Conservation (phyloP, 2,329 filamentous ascomycete genomes). For the Blastomyces gilchristii region DNA sequence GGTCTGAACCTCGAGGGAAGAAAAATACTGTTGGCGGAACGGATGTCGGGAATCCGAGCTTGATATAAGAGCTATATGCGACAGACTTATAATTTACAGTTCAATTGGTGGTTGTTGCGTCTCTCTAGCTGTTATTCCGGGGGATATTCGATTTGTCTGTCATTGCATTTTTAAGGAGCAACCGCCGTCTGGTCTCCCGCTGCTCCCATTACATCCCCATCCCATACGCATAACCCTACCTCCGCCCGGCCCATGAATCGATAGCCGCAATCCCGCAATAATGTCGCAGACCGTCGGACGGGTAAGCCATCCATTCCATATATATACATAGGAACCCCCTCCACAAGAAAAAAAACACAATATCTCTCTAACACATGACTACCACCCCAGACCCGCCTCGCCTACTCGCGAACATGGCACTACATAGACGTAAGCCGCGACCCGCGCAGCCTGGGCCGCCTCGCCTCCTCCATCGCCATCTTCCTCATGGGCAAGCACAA, state of each 20-base stretch:
- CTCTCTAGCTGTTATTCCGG: not conserved
- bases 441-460: slow-evolving; percentile 73
- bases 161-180: not conserved
- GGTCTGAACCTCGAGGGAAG: too few relatives aligned
- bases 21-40: not conserved
- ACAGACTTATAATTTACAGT: not conserved
- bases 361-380: not conserved
- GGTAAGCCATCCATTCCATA: slow-evolving; percentile 20
- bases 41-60: too few relatives aligned
- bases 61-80: not conserved
- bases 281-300: slow-evolving; percentile 40
- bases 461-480: slow-evolving; percentile 77
- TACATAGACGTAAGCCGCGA: slow-evolving; percentile 63
- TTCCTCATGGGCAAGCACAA: slow-evolving; percentile 98
- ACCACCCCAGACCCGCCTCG: slow-evolving; percentile 66
- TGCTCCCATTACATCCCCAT: not conserved
- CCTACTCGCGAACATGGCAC: slow-evolving; percentile 95
- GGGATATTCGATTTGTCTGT: not conserved
- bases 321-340: not conserved
- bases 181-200: not conserved
- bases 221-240: not conserved
- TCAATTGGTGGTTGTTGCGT: not conserved
- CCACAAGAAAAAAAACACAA: not conserved
- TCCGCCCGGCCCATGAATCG: slow-evolving; percentile 8
- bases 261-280: slow-evolving; percentile 13